A percentile compares a stretch with the other conserved stretches of the same genome.
These are phyloP conservation scores for Bipolaris oryzae DNA, from an alignment of 2,329 filamentous ascomycete species.

Conservation along the genomic window DNA sequence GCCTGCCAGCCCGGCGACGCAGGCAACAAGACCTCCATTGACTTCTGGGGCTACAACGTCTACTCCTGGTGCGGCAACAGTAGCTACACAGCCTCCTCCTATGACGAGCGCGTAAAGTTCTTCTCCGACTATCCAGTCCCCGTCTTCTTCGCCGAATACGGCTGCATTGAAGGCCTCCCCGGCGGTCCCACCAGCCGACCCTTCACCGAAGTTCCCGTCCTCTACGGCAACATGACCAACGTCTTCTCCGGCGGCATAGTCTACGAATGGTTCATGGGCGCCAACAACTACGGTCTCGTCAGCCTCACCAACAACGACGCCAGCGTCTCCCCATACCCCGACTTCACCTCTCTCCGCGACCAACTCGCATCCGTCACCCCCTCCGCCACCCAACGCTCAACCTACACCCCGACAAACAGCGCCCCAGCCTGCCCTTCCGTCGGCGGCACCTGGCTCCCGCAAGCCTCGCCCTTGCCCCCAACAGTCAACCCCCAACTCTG, in stretches of 20 bases:
- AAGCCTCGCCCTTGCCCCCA: conserved; percentile 74
- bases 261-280: conserved; percentile 96
- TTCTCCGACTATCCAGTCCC: conserved; percentile 89
- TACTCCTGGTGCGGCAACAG: conserved; percentile 98
- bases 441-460: conserved; percentile 70
- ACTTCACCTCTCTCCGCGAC: conserved; percentile 74
- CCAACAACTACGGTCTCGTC: conserved; percentile 87
- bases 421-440: conserved; percentile 73
- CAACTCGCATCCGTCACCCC: conserved; percentile 72
- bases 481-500: conserved; percentile 80
- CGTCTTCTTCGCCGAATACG: conserved; percentile 98
- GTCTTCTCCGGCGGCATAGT: conserved; percentile 97
- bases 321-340: conserved; percentile 68
- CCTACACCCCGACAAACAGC: conserved; percentile 75
- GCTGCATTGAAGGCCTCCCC: conserved; percentile 70
- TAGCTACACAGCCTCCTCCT: conserved; percentile 75
- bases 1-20: conserved; percentile 71
- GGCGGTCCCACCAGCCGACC: conserved; percentile 64
- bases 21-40: conserved; percentile 66
- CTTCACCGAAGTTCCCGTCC: conserved; percentile 82
- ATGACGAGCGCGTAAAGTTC: conserved; percentile 79
- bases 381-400: conserved; percentile 65
- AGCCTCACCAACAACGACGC: conserved; percentile 60
- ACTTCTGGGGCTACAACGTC: conserved; percentile 99
- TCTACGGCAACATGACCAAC: conserved; percentile 83